Evolutionary conservation across 2,329 filamentous ascomycete genomes (phyloP).

Genomic region (Talaromyces sp.): DNA sequence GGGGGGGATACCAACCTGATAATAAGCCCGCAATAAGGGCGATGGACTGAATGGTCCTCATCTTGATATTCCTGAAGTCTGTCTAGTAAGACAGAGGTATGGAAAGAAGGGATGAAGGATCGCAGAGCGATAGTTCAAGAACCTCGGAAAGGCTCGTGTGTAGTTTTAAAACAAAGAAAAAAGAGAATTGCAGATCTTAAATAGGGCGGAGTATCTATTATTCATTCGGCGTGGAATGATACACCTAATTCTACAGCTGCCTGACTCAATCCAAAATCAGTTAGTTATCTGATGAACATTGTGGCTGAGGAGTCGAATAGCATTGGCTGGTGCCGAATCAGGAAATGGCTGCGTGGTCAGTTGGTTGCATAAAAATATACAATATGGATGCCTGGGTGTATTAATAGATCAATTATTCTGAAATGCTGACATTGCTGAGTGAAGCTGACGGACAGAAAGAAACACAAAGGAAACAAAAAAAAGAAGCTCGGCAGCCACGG

Average conservation of each 20-base stretch:
- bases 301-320: neutral
- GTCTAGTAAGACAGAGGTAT: neutral
- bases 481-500: neutral
- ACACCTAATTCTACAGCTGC: no score
- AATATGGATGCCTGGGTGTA: no score
- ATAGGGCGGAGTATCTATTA: neutral
- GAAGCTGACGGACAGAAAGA: neutral
- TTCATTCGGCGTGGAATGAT: neutral
- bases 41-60: conserved; percentile 2
- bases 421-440: no score
- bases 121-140: neutral
- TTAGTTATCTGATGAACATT: neutral
- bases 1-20: conserved; percentile 3
- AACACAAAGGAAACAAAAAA: neutral
- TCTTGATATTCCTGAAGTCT: neutral
- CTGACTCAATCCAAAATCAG: neutral
- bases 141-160: neutral
- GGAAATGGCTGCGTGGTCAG: neutral
- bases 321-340: neutral
- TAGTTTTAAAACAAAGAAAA: neutral
- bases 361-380: no score
- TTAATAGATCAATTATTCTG: no score
- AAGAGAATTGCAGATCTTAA: neutral
- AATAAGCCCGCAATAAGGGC: conserved; percentile 8
- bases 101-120: neutral